These are phyloP conservation scores for Solanum hybrid DNA, from an alignment of 305 asterid genomes.

Conservation along the genomic window DNA sequence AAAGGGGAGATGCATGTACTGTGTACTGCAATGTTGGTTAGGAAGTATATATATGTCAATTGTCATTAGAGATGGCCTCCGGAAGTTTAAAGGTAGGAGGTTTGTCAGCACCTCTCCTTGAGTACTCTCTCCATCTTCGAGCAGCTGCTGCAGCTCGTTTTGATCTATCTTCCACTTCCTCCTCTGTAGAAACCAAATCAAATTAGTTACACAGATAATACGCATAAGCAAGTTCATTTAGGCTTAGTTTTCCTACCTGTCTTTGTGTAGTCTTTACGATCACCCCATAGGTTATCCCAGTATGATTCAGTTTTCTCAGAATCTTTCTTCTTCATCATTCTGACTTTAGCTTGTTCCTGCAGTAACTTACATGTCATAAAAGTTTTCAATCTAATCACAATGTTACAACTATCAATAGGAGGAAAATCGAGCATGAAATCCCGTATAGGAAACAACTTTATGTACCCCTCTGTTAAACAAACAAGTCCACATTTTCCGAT, in stretches of 20 bases:
- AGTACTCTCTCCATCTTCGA: constrained; percentile 94
- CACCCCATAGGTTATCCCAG: constrained; percentile 84
- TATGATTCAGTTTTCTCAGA: constrained; percentile 46
- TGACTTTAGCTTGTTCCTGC: constrained; percentile 65
- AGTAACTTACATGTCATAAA: background rate
- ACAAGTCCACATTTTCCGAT: background rate
- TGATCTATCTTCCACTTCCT: constrained; percentile 59
- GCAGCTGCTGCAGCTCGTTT: constrained; percentile 88
- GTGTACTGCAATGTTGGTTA: background rate
- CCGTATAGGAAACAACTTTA: background rate
- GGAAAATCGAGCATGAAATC: background rate
- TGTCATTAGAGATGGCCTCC: constrained; percentile 53
- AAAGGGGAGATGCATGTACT: constrained; percentile 2
- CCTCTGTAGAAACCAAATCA: constrained; percentile 32
- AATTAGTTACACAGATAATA: background rate
- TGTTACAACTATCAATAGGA: background rate
- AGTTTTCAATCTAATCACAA: background rate
- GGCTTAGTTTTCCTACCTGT: constrained; percentile 28
- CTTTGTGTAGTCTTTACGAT: constrained; percentile 26
- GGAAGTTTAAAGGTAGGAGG: constrained; percentile 83
- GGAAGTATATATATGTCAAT: constrained; percentile 13
- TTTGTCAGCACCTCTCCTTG: constrained; percentile 74
- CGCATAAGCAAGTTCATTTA: background rate
- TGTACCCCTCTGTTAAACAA: background rate
- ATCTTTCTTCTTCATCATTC: constrained; percentile 68